phyloP scores from a whole-genome alignment of 2,329 filamentous ascomycete species.

The Biscogniauxia marginata region DNA sequence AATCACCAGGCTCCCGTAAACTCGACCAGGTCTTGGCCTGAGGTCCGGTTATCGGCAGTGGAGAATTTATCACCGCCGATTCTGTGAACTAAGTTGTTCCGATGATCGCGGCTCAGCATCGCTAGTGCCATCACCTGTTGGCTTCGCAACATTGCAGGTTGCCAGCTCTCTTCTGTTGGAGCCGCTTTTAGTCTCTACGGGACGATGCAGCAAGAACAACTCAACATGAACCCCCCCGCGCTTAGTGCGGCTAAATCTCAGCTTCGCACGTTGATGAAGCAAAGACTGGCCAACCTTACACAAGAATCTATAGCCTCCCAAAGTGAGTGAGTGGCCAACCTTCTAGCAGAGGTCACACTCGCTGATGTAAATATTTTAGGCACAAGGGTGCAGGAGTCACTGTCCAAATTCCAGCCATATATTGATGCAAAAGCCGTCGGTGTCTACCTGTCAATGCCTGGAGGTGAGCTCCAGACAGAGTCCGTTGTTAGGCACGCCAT shows the following conservation, averaged over 20 bases:
- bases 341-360: constrained; percentile 34
- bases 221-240: constrained; percentile 35
- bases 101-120: no score
- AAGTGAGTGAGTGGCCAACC: constrained; percentile 49
- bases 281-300: constrained; percentile 59
- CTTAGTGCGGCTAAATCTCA: constrained; percentile 72
- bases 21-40: no score
- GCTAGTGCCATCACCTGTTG: no score
- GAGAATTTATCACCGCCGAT: no score
- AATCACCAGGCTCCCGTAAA: no score
- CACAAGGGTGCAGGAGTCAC: constrained; percentile 58
- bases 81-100: no score
- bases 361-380: constrained; percentile 46
- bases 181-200: background rate
- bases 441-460: constrained; percentile 91
- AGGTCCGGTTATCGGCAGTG: no score
- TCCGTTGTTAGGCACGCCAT: constrained; percentile 81
- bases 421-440: constrained; percentile 72
- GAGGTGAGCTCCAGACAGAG: constrained; percentile 80
- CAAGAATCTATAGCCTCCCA: constrained; percentile 64
- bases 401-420: constrained; percentile 72
- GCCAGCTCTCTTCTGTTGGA: no score
- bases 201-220: constrained; percentile 23
- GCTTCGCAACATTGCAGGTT: no score
- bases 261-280: constrained; percentile 68